phyloP scores from a whole-genome alignment of 2,329 filamentous ascomycete species.

The Endoconidiophora polonica region DNA sequence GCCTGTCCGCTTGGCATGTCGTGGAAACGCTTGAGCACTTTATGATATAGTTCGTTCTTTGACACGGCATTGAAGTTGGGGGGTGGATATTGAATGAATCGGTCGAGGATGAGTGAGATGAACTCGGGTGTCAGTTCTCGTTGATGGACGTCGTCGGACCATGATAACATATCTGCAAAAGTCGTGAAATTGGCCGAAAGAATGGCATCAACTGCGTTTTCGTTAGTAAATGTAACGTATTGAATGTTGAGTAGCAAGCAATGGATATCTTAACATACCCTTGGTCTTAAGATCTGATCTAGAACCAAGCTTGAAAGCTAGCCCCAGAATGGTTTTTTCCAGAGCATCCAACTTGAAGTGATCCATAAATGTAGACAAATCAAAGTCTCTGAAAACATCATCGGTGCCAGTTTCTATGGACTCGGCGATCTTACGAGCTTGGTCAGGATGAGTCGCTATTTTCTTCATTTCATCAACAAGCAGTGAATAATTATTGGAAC shows the following conservation, averaged over 20 bases:
- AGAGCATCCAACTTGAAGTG: slow-evolving; percentile 88
- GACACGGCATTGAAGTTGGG: slow-evolving; percentile 67
- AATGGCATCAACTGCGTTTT: slow-evolving; percentile 62
- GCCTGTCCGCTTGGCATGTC: slow-evolving; percentile 28
- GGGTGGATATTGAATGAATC: slow-evolving; percentile 72
- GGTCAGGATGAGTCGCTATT: slow-evolving; percentile 60
- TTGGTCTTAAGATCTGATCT: slow-evolving; percentile 75
- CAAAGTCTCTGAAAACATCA: slow-evolving; percentile 89
- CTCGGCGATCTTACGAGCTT: slow-evolving; percentile 83
- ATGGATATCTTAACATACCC: slow-evolving; percentile 35
- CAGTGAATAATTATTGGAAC: slow-evolving; percentile 60
- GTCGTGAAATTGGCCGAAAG: slow-evolving; percentile 61
- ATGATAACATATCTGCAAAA: slow-evolving; percentile 62
- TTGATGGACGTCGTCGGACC: slow-evolving; percentile 43
- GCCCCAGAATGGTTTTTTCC: slow-evolving; percentile 70
- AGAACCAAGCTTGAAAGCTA: slow-evolving; percentile 73
- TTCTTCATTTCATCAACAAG: slow-evolving; percentile 74
- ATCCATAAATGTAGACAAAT: slow-evolving; percentile 86
- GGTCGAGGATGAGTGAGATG: slow-evolving; percentile 66
- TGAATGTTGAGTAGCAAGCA: slow-evolving; percentile 1
- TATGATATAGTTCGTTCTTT: slow-evolving; percentile 51
- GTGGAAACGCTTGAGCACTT: slow-evolving; percentile 50
- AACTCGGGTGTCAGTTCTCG: slow-evolving; percentile 52
- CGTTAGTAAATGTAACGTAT: slow-evolving; percentile 7
- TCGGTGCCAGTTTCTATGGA: slow-evolving; percentile 80